Evolutionary conservation across 2,329 filamentous ascomycete genomes (phyloP).

Genomic region (Fusarium sp.): DNA sequence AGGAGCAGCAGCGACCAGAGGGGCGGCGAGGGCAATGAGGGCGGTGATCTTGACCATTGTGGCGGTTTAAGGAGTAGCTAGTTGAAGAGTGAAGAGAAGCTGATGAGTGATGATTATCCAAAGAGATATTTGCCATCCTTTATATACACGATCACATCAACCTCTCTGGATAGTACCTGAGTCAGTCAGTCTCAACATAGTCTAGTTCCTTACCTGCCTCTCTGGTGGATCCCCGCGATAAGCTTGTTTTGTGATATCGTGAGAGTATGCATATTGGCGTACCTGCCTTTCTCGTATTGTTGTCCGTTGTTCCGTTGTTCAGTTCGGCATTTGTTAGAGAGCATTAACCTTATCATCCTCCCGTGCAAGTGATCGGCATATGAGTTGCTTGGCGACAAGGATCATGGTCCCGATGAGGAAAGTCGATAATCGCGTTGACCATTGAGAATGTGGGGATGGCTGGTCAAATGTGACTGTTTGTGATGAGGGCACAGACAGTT

Average conservation of each 20-base stretch:
- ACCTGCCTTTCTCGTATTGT: slow-evolving; percentile 24
- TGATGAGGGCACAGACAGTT: not conserved
- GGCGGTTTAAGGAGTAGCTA: not conserved
- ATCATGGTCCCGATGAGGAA: slow-evolving; percentile 21
- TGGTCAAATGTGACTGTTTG: not conserved
- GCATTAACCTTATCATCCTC: slow-evolving; percentile 27
- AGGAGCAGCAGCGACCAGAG: slow-evolving; percentile 27
- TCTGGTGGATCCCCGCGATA: slow-evolving; percentile 15
- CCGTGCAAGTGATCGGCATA: slow-evolving; percentile 28
- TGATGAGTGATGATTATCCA: not conserved
- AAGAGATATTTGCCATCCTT: not conserved
- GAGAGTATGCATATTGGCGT: not conserved
- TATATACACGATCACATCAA: slow-evolving; percentile 8
- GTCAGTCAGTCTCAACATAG: not conserved
- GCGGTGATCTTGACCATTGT: slow-evolving; percentile 31
- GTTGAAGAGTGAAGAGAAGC: slow-evolving; percentile 26
- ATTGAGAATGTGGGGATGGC: slow-evolving; percentile 10
- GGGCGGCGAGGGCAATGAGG: slow-evolving; percentile 19
- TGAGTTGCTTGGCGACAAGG: slow-evolving; percentile 15
- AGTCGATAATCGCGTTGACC: slow-evolving; percentile 23
- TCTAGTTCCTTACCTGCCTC: slow-evolving; percentile 5
- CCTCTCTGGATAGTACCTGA: not conserved
- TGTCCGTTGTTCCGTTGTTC: slow-evolving; percentile 23
- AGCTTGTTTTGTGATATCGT: slow-evolving; percentile 16
- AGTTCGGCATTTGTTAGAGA: slow-evolving; percentile 19